Evolutionary conservation across 106 monocot species (phyloP).

Genomic region (Hemerocallis citrina): DNA sequence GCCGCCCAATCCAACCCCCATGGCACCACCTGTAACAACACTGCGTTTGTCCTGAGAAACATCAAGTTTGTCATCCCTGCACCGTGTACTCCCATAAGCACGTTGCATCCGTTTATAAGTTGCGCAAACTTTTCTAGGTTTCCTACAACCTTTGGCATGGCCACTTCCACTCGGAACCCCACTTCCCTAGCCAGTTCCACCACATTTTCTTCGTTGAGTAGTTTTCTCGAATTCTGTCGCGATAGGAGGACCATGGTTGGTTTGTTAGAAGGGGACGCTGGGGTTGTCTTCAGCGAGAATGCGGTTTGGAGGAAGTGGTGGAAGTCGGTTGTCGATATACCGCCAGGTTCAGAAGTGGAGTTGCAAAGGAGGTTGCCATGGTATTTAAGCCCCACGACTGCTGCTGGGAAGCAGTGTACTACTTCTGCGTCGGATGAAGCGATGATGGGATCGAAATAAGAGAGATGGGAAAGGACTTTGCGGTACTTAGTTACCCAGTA

Average conservation of each 20-base stretch:
- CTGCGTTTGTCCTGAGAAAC: conserved; percentile 37
- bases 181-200: conserved; percentile 15
- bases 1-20: conserved; percentile 49
- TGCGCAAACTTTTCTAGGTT: conserved; percentile 27
- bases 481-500: conserved; percentile 37
- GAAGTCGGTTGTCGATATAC: conserved; percentile 27
- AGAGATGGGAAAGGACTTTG: conserved; percentile 17
- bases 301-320: conserved; percentile 17
- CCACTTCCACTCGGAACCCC: conserved; percentile 47
- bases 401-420: conserved; percentile 49
- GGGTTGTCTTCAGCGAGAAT: neutral
- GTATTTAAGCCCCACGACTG: conserved; percentile 42
- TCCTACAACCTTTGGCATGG: conserved; percentile 2
- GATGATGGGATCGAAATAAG: conserved; percentile 2
- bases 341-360: conserved; percentile 20
- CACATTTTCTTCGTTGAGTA: conserved; percentile 47
- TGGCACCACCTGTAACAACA: conserved; percentile 67
- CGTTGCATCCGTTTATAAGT: conserved; percentile 44
- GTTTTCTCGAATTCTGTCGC: conserved; percentile 28
- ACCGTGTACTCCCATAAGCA: conserved; percentile 74
- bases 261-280: neutral
- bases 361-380: conserved; percentile 37
- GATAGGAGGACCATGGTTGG: conserved; percentile 45
- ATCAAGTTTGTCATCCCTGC: conserved; percentile 72
- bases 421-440: neutral